Evolutionary conservation across 768 basidiomycete species (phyloP).

Genomic region (Panaeolus cyanescens): DNA sequence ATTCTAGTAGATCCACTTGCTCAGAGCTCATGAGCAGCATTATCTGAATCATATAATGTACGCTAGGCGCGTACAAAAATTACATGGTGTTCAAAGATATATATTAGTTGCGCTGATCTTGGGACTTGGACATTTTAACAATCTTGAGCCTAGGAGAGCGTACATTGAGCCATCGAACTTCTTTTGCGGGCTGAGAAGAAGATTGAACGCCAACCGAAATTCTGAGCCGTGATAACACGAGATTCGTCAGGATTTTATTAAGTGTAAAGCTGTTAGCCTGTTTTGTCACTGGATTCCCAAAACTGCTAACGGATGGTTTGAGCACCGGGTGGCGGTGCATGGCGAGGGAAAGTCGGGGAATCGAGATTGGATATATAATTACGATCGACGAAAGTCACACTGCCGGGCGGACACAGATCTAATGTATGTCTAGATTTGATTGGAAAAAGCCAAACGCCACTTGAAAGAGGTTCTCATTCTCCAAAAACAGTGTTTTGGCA

Average conservation of each 20-base stretch:
- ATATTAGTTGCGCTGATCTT: no score
- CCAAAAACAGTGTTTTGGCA: constrained; percentile 14
- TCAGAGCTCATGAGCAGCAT: no score
- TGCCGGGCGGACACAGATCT: constrained; percentile 17
- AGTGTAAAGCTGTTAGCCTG: constrained; percentile 10
- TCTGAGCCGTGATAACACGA: not conserved
- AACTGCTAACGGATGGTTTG: constrained; percentile 1
- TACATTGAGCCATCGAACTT: constrained; percentile 11
- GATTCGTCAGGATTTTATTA: not conserved
- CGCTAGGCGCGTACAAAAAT: no score
- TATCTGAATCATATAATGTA: no score
- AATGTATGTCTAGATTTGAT: constrained; percentile 23
- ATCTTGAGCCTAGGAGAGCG: no score
- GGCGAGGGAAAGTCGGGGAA: not conserved
- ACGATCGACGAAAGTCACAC: constrained; percentile 16
- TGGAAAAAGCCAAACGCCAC: constrained; percentile 37
- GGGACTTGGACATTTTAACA: no score
- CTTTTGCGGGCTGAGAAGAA: constrained; percentile 6
- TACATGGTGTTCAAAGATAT: no score
- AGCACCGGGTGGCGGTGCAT: constrained; percentile 18
- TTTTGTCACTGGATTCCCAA: constrained; percentile 18
- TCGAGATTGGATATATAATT: constrained; percentile 16
- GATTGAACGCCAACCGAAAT: not conserved
- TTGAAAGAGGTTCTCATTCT: constrained; percentile 8
- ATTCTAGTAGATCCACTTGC: no score